Evolutionary conservation across 495 filamentous ascomycete genomes (phyloP).

Genomic region (Neurospora tetrasperma): DNA sequence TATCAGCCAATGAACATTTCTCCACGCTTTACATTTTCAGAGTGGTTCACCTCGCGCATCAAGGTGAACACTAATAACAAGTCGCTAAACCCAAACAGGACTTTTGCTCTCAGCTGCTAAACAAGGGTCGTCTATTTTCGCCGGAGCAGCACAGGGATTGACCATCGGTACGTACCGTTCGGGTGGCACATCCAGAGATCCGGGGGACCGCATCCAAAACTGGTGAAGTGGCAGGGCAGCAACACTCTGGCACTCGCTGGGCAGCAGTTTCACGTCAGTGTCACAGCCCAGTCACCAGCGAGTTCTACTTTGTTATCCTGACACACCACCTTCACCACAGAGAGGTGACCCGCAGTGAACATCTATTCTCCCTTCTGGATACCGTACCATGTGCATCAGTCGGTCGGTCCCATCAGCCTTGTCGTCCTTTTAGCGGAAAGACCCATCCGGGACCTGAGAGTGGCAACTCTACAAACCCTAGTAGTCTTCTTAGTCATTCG

Average conservation of each 20-base stretch:
- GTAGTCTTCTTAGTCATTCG: not conserved
- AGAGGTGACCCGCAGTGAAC: not conserved
- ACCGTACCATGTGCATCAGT: not conserved
- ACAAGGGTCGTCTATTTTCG: not conserved
- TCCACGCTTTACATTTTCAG: not conserved
- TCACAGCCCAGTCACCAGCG: not conserved
- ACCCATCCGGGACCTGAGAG: not conserved
- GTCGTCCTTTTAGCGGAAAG: not conserved
- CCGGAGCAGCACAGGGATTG: not conserved
- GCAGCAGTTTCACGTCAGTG: not conserved
- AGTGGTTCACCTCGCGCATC: not conserved
- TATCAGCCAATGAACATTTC: not conserved
- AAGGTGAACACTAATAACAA: not conserved
- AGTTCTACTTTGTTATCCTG: not conserved
- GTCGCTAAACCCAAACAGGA: slow-evolving; percentile 1
- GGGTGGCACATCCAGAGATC: not conserved
- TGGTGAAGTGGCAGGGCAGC: not conserved
- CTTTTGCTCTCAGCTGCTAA: not conserved
- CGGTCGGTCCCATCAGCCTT: not conserved
- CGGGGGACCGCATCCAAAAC: not conserved
- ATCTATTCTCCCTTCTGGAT: not conserved
- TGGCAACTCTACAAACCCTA: not conserved
- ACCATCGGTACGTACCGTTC: not conserved
- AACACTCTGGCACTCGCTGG: not conserved
- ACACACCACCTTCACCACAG: not conserved